phyloP scores from a whole-genome alignment of 441 rosid species.

The Erodium trifolium region DNA sequence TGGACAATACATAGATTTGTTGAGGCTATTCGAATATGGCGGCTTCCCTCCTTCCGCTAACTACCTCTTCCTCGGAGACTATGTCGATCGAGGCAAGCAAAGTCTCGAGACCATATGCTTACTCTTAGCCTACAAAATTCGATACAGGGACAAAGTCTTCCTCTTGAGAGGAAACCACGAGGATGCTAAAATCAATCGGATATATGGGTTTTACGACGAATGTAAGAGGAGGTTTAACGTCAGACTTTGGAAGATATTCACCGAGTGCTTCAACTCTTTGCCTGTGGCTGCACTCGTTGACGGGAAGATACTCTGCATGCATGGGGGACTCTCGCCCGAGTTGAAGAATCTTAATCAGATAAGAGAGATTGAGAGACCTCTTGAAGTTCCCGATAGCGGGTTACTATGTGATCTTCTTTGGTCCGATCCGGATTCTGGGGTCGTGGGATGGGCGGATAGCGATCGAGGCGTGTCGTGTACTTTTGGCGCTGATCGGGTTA shows the following conservation, averaged over 20 bases:
- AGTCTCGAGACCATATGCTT: conserved; percentile 82
- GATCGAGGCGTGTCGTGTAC: conserved; percentile 94
- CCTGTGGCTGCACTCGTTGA: conserved; percentile 92
- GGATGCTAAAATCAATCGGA: conserved; percentile 90
- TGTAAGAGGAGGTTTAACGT: conserved; percentile 66
- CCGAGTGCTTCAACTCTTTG: conserved; percentile 87
- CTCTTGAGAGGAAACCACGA: conserved; percentile 98
- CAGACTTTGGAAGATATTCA: conserved; percentile 87
- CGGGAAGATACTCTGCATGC: conserved; percentile 90
- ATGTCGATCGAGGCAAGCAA: neutral
- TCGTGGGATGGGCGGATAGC: conserved; percentile 78
- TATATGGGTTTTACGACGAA: conserved; percentile 94
- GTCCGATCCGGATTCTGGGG: conserved; percentile 84
- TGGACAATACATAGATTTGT: neutral
- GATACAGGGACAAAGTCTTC: conserved; percentile 55
- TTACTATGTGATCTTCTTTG: conserved; percentile 96
- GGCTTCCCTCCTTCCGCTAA: neutral
- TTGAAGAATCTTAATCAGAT: conserved; percentile 67
- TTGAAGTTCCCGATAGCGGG: conserved; percentile 84
- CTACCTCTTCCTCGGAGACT: neutral
- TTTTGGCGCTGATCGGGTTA: conserved; percentile 73
- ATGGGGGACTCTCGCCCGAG: conserved; percentile 91
- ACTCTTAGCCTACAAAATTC: conserved; percentile 87
- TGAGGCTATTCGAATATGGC: neutral
- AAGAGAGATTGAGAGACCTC: conserved; percentile 68